A percentile compares a stretch with the other conserved stretches of the same genome.
These are phyloP conservation scores for Betula pendula DNA, from an alignment of 306 rosid genomes.

Conservation along the genomic window DNA sequence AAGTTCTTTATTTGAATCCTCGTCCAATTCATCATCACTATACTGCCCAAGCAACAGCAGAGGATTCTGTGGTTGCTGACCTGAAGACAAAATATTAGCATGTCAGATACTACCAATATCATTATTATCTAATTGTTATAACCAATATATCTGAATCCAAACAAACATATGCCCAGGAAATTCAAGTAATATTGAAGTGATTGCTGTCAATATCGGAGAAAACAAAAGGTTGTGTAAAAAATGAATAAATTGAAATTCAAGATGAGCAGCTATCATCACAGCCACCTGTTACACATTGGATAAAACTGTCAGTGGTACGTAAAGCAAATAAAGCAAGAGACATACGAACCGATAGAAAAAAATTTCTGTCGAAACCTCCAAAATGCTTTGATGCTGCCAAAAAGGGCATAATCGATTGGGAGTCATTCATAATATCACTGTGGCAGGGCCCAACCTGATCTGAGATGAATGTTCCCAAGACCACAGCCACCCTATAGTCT, in stretches of 20 bases:
- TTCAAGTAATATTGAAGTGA: conserved; percentile 9
- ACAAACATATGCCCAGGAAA: conserved; percentile 10
- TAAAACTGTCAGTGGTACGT: conserved; percentile 59
- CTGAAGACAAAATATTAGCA: conserved; percentile 60
- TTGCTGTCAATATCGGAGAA: conserved; percentile 21
- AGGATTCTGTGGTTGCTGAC: conserved; percentile 72
- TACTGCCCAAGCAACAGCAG: conserved; percentile 90
- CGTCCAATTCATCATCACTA: conserved; percentile 84
- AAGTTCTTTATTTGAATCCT: conserved; percentile 46
- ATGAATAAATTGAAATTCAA: conserved; percentile 30
- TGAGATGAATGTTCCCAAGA: conserved; percentile 78
- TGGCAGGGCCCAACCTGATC: conserved; percentile 70
- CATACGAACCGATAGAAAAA: conserved; percentile 85
- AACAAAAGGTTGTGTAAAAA: conserved; percentile 21
- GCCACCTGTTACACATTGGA: conserved; percentile 78
- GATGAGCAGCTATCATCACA: conserved; percentile 48
- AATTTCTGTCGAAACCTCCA: conserved; percentile 72
- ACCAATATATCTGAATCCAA: conserved; percentile 22
- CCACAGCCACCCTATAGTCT: conserved; percentile 88
- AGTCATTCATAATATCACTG: conserved; percentile 74
- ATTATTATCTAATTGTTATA: conserved; percentile 18
- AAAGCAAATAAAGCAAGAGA: conserved; percentile 75
- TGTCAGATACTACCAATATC: conserved; percentile 45
- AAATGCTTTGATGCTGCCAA: conserved; percentile 68
- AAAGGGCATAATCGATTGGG: conserved; percentile 52